Evolutionary conservation across 345 rosid genomes (phyloP), one percentile per base, ranked within the genome.

Genomic region (Lumnitzera littorea): DNA sequence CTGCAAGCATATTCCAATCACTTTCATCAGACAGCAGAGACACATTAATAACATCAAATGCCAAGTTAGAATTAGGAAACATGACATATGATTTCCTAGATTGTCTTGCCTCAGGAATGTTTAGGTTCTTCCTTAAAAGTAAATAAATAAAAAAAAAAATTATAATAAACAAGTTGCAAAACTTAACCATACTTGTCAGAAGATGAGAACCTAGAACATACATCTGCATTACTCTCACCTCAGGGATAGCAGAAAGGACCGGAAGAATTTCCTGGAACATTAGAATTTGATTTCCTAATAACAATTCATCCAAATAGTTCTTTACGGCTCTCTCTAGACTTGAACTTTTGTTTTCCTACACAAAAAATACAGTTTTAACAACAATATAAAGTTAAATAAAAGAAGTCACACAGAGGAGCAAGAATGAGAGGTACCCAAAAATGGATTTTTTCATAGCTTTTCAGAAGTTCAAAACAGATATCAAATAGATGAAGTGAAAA

Each of bases 241-340:
- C 96, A 15, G 84, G 72, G 74, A 91, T 67, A 62, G 74, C 73
- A 55, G 98, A 85, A 68, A 91, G 85, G 62, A 80, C 47, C 20
- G 88, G 86, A 43, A 84, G 68, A 60, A 91, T 70, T 58, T 87
- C 87, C 77, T 80, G 80, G 55, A 78, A 81, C 48, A 90, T 76
- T 57, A 80, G 78, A 66, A 84, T 72, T 54, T 73, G 82, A 67
- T 79, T 60, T 60, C 63, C 50, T 13, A 74, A 71, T 20, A 80
- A 72, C n/a, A 66, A 72, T 70, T 81, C 85, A 23, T 73, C 71
- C 41, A 64, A 29, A 54, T 76, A 58, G 31, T 55, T 60, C 29
- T 56, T 70, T 57, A 58, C 75, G 61, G 76, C 72, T 31, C 64
- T 67, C 74, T 68, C 24, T 59, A 61, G 47, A n/a, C 51, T 51